These are phyloP conservation scores for Gossypium thurberi DNA, from an alignment of 345 rosid species.

Conservation along the genomic window DNA sequence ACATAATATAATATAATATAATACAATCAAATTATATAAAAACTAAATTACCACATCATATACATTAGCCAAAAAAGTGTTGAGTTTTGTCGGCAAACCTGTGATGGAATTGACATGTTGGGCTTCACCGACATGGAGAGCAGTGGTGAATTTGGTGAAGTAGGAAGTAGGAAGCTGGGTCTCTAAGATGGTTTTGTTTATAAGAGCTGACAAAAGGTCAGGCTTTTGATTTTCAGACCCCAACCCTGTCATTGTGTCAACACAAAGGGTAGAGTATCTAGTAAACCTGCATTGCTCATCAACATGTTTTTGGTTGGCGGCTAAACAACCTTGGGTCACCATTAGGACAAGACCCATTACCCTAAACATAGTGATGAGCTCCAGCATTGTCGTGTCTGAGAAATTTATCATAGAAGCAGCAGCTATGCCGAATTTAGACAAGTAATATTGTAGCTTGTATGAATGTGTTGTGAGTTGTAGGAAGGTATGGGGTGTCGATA, in stretches of 20 bases:
- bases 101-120: conserved; percentile 22
- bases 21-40: too few relatives aligned
- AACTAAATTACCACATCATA: too few relatives aligned
- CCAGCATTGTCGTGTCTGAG: conserved; percentile 3
- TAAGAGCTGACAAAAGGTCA: conserved; percentile 40
- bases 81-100: conserved; percentile 26
- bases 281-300: conserved; percentile 43
- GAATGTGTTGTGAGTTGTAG: not conserved
- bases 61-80: not conserved
- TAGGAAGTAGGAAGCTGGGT: conserved; percentile 29
- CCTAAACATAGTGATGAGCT: conserved; percentile 17
- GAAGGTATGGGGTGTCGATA: conserved; percentile 9
- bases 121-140: conserved; percentile 19
- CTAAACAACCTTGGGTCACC: conserved; percentile 7
- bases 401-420: not conserved
- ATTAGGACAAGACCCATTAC: conserved; percentile 13
- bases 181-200: conserved; percentile 56
- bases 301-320: conserved; percentile 25
- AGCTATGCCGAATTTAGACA: not conserved
- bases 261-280: conserved; percentile 57
- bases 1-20: too few relatives aligned
- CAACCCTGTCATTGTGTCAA: conserved; percentile 31
- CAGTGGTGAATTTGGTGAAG: conserved; percentile 25
- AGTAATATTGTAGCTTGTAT: not conserved
- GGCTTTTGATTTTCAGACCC: conserved; percentile 14